phyloP scores from a whole-genome alignment of 179 eudicot genomes.

The Drosera spatulata region DNA sequence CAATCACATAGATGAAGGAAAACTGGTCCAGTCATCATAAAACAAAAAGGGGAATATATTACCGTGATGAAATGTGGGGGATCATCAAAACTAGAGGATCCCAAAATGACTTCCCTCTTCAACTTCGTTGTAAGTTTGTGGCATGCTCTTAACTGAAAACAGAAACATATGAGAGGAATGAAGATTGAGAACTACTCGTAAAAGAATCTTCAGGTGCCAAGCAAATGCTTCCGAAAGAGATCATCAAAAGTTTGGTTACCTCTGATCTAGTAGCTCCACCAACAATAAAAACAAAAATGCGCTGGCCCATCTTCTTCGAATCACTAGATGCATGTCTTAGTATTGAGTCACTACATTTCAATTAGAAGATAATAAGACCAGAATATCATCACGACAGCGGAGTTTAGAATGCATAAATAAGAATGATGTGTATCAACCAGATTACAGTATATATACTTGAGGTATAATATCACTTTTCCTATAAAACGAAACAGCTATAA shows the following conservation, averaged over 20 bases:
- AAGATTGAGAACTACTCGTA: neutral
- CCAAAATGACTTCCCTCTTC: conserved; percentile 65
- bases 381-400: neutral
- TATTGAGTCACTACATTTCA: conserved; percentile 55
- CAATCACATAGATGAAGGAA: neutral
- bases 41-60: conserved; percentile 3
- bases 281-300: conserved; percentile 73
- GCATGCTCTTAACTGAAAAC: conserved; percentile 59
- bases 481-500: no score
- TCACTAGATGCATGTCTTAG: conserved; percentile 76
- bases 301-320: conserved; percentile 63
- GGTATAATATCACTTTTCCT: no score
- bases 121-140: conserved; percentile 65
- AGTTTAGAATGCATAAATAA: no score
- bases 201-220: neutral
- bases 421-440: no score
- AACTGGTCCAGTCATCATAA: neutral
- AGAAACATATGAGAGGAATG: conserved; percentile 3
- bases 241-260: conserved; percentile 25
- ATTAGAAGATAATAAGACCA: neutral
- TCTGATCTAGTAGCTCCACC: conserved; percentile 93
- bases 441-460: no score
- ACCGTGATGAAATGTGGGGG: conserved; percentile 85
- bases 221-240: neutral
- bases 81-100: conserved; percentile 84